Conservation (phyloP, 2,329 filamentous ascomycete species). For the Colletotrichum sp. region DNA sequence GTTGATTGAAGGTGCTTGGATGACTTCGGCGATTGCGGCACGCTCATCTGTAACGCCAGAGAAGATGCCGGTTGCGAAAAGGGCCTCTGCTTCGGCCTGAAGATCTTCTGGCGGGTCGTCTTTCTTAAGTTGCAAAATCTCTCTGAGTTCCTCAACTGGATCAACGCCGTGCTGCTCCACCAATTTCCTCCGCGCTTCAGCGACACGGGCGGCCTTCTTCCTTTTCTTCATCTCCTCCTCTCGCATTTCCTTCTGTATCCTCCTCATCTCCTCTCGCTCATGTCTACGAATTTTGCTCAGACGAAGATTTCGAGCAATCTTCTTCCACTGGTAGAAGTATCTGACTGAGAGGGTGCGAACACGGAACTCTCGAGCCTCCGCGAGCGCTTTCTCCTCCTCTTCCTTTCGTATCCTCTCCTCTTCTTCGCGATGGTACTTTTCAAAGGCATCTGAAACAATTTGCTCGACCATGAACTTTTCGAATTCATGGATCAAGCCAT, state of each 20-base stretch:
- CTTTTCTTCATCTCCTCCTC: constrained; percentile 35
- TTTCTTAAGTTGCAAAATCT: constrained; percentile 35
- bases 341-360: constrained; percentile 55
- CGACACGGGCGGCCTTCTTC: constrained; percentile 33
- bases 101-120: constrained; percentile 29
- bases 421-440: constrained; percentile 43
- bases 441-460: constrained; percentile 47
- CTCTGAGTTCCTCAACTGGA: constrained; percentile 37
- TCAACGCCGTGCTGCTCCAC: constrained; percentile 25
- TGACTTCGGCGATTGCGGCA: constrained; percentile 37
- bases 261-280: constrained; percentile 54
- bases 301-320: constrained; percentile 51
- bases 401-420: constrained; percentile 47
- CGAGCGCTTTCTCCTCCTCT: constrained; percentile 52
- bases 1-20: constrained; percentile 26
- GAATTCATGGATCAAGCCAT: constrained; percentile 58
- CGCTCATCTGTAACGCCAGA: constrained; percentile 44
- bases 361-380: constrained; percentile 53
- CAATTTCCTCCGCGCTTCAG: constrained; percentile 6
- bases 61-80: constrained; percentile 48
- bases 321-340: constrained; percentile 63
- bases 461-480: constrained; percentile 49
- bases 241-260: constrained; percentile 41
- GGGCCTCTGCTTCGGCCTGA: constrained; percentile 36
- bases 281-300: constrained; percentile 55